Percentiles rank a stretch among this genome's conserved stretches.
phyloP scores from a whole-genome alignment of 208 protist species.

The Angomonas deanei region DNA sequence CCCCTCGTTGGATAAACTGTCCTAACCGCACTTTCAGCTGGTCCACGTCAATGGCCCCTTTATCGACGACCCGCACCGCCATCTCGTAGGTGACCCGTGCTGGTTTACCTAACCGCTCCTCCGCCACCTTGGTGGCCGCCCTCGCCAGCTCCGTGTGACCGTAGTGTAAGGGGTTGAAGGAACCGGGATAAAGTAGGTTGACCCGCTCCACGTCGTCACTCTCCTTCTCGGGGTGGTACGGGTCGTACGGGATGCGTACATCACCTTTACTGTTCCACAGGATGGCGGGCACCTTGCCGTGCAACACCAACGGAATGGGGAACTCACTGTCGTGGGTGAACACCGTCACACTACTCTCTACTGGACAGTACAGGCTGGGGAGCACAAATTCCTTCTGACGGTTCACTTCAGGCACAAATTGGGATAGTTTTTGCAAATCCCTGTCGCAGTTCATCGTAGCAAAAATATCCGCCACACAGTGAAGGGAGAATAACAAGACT shows the following conservation, averaged over 20 bases:
- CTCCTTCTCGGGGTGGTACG: background rate
- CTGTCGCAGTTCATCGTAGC: background rate
- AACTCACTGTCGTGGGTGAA: conserved; percentile 1
- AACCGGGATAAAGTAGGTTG: conserved; percentile 62
- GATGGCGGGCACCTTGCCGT: conserved; percentile 13
- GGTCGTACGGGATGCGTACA: conserved; percentile 12
- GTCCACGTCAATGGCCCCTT: conserved; percentile 20
- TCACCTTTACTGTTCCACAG: conserved; percentile 60
- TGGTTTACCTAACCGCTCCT: conserved; percentile 3
- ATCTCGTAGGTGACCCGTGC: conserved; percentile 62
- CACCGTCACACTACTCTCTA: conserved; percentile 2
- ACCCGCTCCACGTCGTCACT: conserved; percentile 3
- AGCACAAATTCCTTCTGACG: background rate
- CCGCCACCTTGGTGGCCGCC: conserved; percentile 23
- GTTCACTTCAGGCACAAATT: background rate
- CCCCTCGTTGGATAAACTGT: conserved; percentile 39
- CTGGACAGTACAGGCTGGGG: conserved; percentile 1
- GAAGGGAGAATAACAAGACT: conserved; percentile 39
- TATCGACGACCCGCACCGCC: conserved; percentile 49
- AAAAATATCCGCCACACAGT: conserved; percentile 7
- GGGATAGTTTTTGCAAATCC: background rate
- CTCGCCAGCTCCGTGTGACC: conserved; percentile 68
- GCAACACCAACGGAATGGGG: conserved; percentile 6
- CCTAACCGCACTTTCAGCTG: conserved; percentile 38
- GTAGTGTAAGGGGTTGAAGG: conserved; percentile 71